Evolutionary conservation across 2,329 filamentous ascomycete species (phyloP).

Genomic region (Dactylellina haptotyla): DNA sequence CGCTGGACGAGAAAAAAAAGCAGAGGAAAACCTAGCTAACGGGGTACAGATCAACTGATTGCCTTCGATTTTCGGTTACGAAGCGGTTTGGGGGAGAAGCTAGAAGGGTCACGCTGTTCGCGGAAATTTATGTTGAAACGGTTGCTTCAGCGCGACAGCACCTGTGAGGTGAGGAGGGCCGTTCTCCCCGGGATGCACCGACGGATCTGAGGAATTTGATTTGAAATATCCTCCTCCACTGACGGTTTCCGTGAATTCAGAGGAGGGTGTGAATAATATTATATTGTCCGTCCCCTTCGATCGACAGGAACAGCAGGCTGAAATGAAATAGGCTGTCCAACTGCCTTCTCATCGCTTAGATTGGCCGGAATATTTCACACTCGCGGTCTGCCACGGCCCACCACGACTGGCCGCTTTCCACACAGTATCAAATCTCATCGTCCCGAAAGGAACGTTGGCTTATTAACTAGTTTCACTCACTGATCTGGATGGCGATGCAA

Average conservation of each 20-base stretch:
- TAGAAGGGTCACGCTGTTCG: conserved; percentile 1
- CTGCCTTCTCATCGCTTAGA: conserved; percentile 2
- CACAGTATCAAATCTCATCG: neutral
- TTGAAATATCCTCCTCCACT: conserved; percentile 13
- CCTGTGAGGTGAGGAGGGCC: too few relatives aligned
- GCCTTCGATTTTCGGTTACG: conserved; percentile 27
- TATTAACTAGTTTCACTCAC: too few relatives aligned
- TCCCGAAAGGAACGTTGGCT: conserved; percentile 32
- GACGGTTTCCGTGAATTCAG: neutral
- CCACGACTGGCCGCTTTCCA: conserved; percentile 5
- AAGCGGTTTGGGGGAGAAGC: neutral
- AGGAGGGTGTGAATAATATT: neutral
- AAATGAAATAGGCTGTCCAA: conserved; percentile 25
- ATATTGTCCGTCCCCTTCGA: neutral
- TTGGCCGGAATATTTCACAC: neutral
- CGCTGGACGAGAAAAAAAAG: conserved; percentile 19
- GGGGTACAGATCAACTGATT: conserved; percentile 45
- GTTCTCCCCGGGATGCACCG: neutral
- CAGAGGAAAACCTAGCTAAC: neutral
- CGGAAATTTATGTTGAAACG: conserved; percentile 51
- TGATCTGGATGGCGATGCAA: neutral
- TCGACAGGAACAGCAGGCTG: conserved; percentile 28
- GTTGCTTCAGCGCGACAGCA: conserved; percentile 32
- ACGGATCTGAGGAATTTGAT: neutral
- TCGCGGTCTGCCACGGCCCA: conserved; percentile 6